A percentile compares a stretch with the other conserved stretches of the same genome.
phyloP scores from a whole-genome alignment of 192 early-diverging fungal species.

The Coemansia javaensis region DNA sequence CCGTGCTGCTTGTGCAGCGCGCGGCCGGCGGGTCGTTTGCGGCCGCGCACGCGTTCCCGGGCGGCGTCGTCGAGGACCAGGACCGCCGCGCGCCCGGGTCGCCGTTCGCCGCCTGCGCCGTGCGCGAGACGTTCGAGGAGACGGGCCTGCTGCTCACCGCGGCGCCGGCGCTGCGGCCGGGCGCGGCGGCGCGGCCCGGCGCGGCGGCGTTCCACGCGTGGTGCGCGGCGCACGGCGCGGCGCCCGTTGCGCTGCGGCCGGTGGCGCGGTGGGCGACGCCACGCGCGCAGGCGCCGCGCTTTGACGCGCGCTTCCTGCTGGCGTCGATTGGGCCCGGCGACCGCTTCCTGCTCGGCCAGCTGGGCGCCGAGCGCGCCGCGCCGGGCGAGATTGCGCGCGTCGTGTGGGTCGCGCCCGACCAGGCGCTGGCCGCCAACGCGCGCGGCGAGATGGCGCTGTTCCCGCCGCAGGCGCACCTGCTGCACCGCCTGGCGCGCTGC shows the following conservation, averaged over 20 bases:
- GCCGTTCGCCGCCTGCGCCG: slow-evolving; percentile 58
- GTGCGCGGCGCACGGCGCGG: slow-evolving; percentile 41
- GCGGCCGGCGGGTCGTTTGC: slow-evolving; percentile 28
- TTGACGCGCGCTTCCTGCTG: slow-evolving; percentile 44
- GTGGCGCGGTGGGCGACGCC: slow-evolving; percentile 54
- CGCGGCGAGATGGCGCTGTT: slow-evolving; percentile 49
- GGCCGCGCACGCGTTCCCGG: slow-evolving; percentile 37
- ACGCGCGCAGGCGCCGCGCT: slow-evolving; percentile 16
- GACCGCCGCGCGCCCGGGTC: slow-evolving; percentile 6
- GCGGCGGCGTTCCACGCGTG: slow-evolving; percentile 48
- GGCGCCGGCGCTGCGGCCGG: slow-evolving; percentile 11
- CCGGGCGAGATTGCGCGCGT: slow-evolving; percentile 54
- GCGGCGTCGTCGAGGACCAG: slow-evolving; percentile 27
- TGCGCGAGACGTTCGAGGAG: slow-evolving; percentile 82
- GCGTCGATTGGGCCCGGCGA: slow-evolving; percentile 11
- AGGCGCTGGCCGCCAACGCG: slow-evolving; percentile 53
- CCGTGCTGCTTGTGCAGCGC: slow-evolving; percentile 42
- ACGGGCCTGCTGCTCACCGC: slow-evolving; percentile 61
- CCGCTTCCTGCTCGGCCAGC: slow-evolving; percentile 8
- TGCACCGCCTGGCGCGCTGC: slow-evolving; percentile 50
- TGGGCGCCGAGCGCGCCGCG: slow-evolving; percentile 9
- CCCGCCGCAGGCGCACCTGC: slow-evolving; percentile 63
- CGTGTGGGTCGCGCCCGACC: slow-evolving; percentile 66
- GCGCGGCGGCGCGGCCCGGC: slow-evolving; percentile 12
- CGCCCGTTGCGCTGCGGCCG: slow-evolving; percentile 44